Percentiles rank a stretch among this genome's conserved stretches.
Conservation (phyloP, 1,284 basidiomycete genomes). For the Heterobasidion irregulare region DNA sequence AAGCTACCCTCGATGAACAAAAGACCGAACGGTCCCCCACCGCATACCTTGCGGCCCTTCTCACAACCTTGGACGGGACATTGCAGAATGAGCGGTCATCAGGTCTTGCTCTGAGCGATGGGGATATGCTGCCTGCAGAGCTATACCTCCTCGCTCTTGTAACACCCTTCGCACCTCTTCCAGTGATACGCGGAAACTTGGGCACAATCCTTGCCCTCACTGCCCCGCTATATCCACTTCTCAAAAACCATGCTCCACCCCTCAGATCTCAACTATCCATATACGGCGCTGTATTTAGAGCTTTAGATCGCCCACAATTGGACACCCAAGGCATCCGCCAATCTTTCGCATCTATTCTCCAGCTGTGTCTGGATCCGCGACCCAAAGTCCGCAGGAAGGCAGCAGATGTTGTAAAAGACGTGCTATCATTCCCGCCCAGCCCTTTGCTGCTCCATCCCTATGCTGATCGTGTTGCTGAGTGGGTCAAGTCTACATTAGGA, state of each 20-base stretch:
- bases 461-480: conserved; percentile 70
- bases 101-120: conserved; percentile 57
- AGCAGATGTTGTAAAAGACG: conserved; percentile 75
- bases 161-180: conserved; percentile 68
- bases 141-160: conserved; percentile 85
- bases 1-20: conserved; percentile 81
- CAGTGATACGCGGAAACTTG: conserved; percentile 64
- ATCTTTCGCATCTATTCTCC: conserved; percentile 72
- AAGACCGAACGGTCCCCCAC: conserved; percentile 64
- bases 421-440: conserved; percentile 67
- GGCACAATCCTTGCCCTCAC: conserved; percentile 61
- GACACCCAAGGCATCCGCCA: conserved; percentile 65
- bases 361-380: conserved; percentile 78
- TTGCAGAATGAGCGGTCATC: conserved; percentile 45
- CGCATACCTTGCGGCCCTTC: conserved; percentile 84
- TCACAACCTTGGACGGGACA: conserved; percentile 73
- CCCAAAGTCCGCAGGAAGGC: conserved; percentile 94
- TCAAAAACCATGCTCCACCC: conserved; percentile 60
- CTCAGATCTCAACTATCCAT: conserved; percentile 71
- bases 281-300: conserved; percentile 57
- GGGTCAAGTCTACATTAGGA: conserved; percentile 62
- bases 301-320: conserved; percentile 66
- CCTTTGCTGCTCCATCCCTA: conserved; percentile 83
- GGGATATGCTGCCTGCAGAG: conserved; percentile 79
- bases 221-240: conserved; percentile 65